phyloP scores from a whole-genome alignment of 345 rosid genomes.

The Moricandia arvensis region DNA sequence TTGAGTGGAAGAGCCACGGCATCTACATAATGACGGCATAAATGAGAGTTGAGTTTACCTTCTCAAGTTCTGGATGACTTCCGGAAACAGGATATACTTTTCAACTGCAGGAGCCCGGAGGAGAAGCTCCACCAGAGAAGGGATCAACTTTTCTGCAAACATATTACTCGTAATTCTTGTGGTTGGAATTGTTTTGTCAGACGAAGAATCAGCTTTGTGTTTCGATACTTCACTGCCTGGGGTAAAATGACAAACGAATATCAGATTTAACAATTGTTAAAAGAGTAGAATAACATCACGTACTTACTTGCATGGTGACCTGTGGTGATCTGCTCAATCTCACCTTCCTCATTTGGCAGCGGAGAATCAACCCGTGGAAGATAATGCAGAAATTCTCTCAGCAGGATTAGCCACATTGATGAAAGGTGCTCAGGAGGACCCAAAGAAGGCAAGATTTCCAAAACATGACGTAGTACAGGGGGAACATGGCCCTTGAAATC shows the following conservation, averaged over 20 bases:
- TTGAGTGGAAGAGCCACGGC: not conserved
- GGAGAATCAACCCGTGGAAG: slow-evolving; percentile 63
- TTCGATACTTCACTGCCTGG: slow-evolving; percentile 41
- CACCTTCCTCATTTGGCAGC: slow-evolving; percentile 51
- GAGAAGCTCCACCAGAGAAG: slow-evolving; percentile 73
- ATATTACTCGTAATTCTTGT: slow-evolving; percentile 45
- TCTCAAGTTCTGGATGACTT: slow-evolving; percentile 79
- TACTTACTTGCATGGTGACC: slow-evolving; percentile 28
- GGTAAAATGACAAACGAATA: slow-evolving; percentile 20
- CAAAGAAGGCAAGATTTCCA: slow-evolving; percentile 75
- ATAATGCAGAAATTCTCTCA: slow-evolving; percentile 64
- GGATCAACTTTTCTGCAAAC: slow-evolving; percentile 77
- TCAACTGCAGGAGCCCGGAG: slow-evolving; percentile 65
- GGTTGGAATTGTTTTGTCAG: slow-evolving; percentile 34
- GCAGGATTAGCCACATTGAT: slow-evolving; percentile 80
- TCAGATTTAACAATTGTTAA: slow-evolving; percentile 21
- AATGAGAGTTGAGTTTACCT: slow-evolving; percentile 52
- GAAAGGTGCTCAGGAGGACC: slow-evolving; percentile 75
- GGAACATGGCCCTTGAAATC: slow-evolving; percentile 67
- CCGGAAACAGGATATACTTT: slow-evolving; percentile 67
- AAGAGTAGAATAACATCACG: slow-evolving; percentile 14
- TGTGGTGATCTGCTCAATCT: slow-evolving; percentile 35
- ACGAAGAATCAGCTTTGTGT: slow-evolving; percentile 39
- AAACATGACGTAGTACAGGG: slow-evolving; percentile 72
- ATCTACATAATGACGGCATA: not conserved